These are phyloP conservation scores for Scedosporium aurantiacum DNA, from an alignment of 2,329 filamentous ascomycete genomes.

Conservation along the genomic window DNA sequence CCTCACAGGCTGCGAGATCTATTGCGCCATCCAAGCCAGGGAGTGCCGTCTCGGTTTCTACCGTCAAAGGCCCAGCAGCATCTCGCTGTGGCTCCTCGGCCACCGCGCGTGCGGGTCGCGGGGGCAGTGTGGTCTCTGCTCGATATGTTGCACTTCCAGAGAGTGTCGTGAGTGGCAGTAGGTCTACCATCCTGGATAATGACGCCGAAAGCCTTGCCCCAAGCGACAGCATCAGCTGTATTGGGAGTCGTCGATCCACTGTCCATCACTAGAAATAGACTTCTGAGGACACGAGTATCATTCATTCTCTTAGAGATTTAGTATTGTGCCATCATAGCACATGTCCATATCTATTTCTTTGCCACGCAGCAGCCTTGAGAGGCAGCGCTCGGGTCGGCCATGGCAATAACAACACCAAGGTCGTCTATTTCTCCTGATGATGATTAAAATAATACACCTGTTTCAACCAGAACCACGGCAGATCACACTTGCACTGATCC, in stretches of 20 bases:
- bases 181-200: conserved; percentile 29
- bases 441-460: too few species aligned
- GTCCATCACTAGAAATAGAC: neutral
- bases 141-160: conserved; percentile 25
- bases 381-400: too few species aligned
- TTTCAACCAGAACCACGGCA: too few species aligned
- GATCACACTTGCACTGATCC: too few species aligned
- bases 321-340: too few species aligned
- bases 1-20: neutral
- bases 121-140: conserved; percentile 1
- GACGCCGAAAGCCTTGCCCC: conserved; percentile 43
- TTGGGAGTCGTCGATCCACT: conserved; percentile 29
- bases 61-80: neutral
- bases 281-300: conserved; percentile 9
- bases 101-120: neutral
- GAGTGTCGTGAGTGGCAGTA: conserved; percentile 29
- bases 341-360: too few species aligned
- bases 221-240: conserved; percentile 51
- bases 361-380: too few species aligned
- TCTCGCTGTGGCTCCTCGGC: neutral
- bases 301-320: neutral
- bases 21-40: neutral
- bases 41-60: neutral
- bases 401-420: too few species aligned
- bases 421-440: too few species aligned